Evolutionary conservation across 2,329 filamentous ascomycete genomes (phyloP), one percentile per base, ranked within the genome.

Genomic region (Fusarium domesticum): DNA sequence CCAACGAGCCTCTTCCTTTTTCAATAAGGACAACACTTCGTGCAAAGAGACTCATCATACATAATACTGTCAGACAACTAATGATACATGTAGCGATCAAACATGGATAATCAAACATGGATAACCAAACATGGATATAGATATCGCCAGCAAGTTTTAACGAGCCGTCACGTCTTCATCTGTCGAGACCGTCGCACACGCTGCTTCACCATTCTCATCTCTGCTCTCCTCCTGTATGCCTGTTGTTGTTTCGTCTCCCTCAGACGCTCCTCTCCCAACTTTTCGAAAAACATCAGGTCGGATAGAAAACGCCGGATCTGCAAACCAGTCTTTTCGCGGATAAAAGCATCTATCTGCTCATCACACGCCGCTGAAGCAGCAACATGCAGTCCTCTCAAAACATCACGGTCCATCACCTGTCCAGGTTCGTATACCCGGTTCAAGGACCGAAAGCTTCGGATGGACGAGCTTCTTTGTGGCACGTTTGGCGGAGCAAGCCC

Each of bases 341-440:
- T 74, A 59, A 73, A 73, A 0, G 69, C 68, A 56, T 82, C 77
- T 2, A 80, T 70, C 28, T 71, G 64, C 43, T 77, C 71, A 43
- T 81, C 73, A 38, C 77, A 79, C 5, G 78, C 78, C 10, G 78
- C 79, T 5, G 74, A 74, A 20, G 76, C 71, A 5, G 77, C 77
- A 31, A 81, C 71, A 47, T 76, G 74, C 10, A 83, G 63, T 0
- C 78, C 79, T 39, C 71, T 68, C 37, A 81, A 68, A 3, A 82
- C 72, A 54, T 79, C 75, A 35, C 70, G 67, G 54, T 81, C 73
- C 18, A 62, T 63, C 20, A 78, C 71, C 28, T 66, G 58, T 11
- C 53, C 52, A 43, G 72, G 68, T 6, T 68, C 64, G n/a, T 63
- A 54, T 19, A 67, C 65, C 15, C 48, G 28, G 5, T 56, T 53